These are phyloP conservation scores for Avena eriantha DNA, from an alignment of 176 grass and related monocot species.

Conservation along the genomic window DNA sequence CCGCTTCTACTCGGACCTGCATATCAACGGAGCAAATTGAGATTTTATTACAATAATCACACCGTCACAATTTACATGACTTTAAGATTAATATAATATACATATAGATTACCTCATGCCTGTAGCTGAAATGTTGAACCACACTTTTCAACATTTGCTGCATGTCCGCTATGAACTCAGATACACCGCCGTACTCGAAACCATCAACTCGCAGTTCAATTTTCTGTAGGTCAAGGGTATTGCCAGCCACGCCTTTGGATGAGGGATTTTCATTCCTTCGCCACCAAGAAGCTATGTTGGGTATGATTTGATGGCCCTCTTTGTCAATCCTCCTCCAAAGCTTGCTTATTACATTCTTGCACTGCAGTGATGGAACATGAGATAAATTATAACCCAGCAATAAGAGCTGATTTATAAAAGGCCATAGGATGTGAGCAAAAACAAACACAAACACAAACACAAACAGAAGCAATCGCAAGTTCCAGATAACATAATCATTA, in stretches of 20 bases:
- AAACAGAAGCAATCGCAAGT: conserved; percentile 21
- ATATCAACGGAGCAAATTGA: conserved; percentile 29
- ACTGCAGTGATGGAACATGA: conserved; percentile 57
- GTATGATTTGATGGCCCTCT: conserved; percentile 89
- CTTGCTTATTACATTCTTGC: conserved; percentile 99
- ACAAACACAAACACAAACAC: background rate
- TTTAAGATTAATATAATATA: conserved; percentile 19
- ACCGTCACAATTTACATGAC: background rate
- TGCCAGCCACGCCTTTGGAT: conserved; percentile 59
- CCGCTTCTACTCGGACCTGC: conserved; percentile 82
- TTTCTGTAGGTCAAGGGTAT: conserved; percentile 73
- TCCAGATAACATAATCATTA: background rate
- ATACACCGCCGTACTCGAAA: conserved; percentile 71
- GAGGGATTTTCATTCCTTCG: conserved; percentile 79
- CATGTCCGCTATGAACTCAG: conserved; percentile 87
- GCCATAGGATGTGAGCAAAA: background rate
- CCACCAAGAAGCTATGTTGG: conserved; percentile 91
- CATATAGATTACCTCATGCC: conserved; percentile 59
- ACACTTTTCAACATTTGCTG: conserved; percentile 92
- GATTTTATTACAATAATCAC: background rate
- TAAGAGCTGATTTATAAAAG: conserved; percentile 3
- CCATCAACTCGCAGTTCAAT: conserved; percentile 91
- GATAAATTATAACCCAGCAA: conserved; percentile 18
- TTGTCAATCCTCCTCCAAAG: conserved; percentile 92
- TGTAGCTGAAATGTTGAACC: conserved; percentile 76